phyloP scores from a whole-genome alignment of 1,139 yeast genomes.

The Taphrina flavorubra region DNA sequence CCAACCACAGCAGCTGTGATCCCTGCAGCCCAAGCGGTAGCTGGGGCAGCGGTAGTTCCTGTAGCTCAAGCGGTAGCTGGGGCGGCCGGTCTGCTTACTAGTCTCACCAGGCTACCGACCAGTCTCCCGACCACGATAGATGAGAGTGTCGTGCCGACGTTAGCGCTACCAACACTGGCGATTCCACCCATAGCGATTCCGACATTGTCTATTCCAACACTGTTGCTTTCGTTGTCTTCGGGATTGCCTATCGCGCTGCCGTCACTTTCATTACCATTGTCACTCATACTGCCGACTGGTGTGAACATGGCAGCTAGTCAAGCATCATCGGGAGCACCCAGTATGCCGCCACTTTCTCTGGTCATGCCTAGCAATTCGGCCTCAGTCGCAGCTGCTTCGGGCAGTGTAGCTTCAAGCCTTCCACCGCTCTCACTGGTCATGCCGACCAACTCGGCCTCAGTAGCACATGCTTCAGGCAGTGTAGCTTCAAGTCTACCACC shows the following conservation, averaged over 20 bases:
- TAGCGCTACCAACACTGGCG: too few relatives aligned
- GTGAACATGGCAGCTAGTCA: not conserved
- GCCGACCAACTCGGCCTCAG: not conserved
- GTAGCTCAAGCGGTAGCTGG: too few relatives aligned
- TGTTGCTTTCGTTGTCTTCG: not conserved
- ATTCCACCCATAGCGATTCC: too few relatives aligned
- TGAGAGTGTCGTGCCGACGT: not conserved
- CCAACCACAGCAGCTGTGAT: too few relatives aligned
- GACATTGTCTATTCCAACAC: too few relatives aligned
- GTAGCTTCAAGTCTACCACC: slow-evolving; percentile 4
- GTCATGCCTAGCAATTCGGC: not conserved
- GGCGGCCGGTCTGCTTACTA: too few relatives aligned
- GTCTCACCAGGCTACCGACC: too few relatives aligned
- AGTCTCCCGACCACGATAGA: too few relatives aligned
- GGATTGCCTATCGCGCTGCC: not conserved
- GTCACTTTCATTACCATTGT: not conserved
- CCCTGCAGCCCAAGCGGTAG: too few relatives aligned
- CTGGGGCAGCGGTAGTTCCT: too few relatives aligned
- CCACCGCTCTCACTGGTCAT: slow-evolving; percentile 1
- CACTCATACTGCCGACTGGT: not conserved
- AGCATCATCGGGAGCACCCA: not conserved
- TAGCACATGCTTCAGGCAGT: not conserved
- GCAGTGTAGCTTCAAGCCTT: not conserved
- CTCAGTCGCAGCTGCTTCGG: not conserved
- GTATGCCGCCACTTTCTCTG: slow-evolving; percentile 2